A percentile compares a stretch with the other conserved stretches of the same genome.
phyloP scores from a whole-genome alignment of 164 flowering plant genomes.

The Chloranthus sessilifolius region DNA sequence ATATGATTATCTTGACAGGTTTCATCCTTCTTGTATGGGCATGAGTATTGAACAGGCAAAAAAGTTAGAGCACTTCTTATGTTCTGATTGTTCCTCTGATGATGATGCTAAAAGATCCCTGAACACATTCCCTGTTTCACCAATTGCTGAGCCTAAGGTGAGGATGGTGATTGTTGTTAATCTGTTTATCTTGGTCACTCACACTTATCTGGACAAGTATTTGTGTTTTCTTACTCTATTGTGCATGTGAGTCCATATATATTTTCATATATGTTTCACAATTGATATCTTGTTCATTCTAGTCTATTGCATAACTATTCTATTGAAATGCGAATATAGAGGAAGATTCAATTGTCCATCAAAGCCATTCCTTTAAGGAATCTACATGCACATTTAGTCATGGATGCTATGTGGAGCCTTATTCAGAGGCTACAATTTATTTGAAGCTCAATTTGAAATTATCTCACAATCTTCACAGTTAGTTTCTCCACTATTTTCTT shows the following conservation, averaged over 20 bases:
- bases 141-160: slow-evolving; percentile 45
- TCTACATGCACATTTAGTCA: too few species aligned
- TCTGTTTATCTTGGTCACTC: background rate
- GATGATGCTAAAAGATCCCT: slow-evolving; percentile 43
- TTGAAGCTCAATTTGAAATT: too few species aligned
- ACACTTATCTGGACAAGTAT: background rate
- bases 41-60: slow-evolving; percentile 67
- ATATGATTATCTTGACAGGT: slow-evolving; percentile 32
- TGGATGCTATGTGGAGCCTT: too few species aligned
- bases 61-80: slow-evolving; percentile 50
- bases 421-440: too few species aligned
- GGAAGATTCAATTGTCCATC: background rate
- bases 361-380: too few species aligned
- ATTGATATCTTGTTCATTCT: background rate
- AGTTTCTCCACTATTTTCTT: too few species aligned
- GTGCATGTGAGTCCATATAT: background rate
- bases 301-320: background rate
- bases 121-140: slow-evolving; percentile 38
- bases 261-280: background rate
- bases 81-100: slow-evolving; percentile 58
- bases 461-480: too few species aligned
- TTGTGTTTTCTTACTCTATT: background rate
- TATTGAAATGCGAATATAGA: background rate
- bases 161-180: slow-evolving; percentile 5
- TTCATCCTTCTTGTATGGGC: slow-evolving; percentile 74